Conservation (phyloP, 805 yeast genomes). For the Nakazawaea ishiwadae region DNA sequence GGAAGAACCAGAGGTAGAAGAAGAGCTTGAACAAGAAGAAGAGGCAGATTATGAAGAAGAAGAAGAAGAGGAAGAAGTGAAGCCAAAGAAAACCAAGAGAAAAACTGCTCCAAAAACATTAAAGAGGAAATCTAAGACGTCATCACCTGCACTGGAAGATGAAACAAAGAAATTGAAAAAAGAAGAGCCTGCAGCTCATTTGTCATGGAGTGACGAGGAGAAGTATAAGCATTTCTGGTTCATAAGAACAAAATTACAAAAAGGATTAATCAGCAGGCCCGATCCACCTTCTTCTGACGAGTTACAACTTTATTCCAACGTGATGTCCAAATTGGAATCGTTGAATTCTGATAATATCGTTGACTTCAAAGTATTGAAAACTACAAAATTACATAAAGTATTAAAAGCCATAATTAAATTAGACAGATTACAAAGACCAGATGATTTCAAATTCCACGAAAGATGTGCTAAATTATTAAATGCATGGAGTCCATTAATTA, state of each 20-base stretch:
- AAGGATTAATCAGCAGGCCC: constrained; percentile 41
- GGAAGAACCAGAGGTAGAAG: constrained; percentile 6
- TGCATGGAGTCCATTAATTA: constrained; percentile 29
- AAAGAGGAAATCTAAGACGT: constrained; percentile 12
- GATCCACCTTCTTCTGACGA: constrained; percentile 38
- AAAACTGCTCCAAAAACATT: background rate
- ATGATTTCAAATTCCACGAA: constrained; percentile 41
- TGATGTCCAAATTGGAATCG: constrained; percentile 35
- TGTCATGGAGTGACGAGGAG: constrained; percentile 27
- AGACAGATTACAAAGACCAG: constrained; percentile 34
- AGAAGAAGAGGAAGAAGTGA: constrained; percentile 19
- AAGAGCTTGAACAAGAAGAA: constrained; percentile 13
- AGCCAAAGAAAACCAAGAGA: constrained; percentile 5
- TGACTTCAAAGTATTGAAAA: constrained; percentile 32
- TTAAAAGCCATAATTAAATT: constrained; percentile 41
- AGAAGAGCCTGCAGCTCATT: constrained; percentile 3
- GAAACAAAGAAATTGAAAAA: constrained; percentile 2
- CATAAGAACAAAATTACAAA: constrained; percentile 44
- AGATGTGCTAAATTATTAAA: constrained; percentile 34
- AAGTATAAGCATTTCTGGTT: constrained; percentile 41
- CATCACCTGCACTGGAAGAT: background rate
- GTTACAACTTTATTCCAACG: constrained; percentile 34
- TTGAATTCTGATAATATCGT: constrained; percentile 28
- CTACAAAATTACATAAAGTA: constrained; percentile 48
- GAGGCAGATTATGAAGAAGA: constrained; percentile 16